Evolutionary conservation across 495 filamentous ascomycete species (phyloP).

Genomic region (Penicillium roqueforti): DNA sequence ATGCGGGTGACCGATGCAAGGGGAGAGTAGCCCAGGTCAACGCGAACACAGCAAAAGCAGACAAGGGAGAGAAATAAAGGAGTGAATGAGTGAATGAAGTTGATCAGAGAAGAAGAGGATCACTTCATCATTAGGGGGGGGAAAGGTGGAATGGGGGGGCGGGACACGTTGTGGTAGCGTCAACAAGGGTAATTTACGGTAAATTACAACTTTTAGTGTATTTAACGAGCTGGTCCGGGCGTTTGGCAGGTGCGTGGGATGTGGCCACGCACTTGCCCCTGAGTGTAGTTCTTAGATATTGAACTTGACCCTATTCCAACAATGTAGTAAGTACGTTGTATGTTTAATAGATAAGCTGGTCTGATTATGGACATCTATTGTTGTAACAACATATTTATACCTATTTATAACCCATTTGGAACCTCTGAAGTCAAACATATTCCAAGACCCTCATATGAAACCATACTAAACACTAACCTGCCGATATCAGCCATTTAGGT

Average conservation of each 20-base stretch:
- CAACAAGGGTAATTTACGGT: constrained; percentile 22
- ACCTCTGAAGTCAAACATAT: not conserved
- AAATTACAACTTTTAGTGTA: constrained; percentile 5
- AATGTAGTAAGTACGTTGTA: not conserved
- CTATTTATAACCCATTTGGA: not conserved
- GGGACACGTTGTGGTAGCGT: constrained; percentile 20
- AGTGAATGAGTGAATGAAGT: constrained; percentile 28
- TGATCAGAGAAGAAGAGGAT: constrained; percentile 17
- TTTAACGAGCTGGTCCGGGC: not conserved
- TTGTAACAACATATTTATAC: no score
- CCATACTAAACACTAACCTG: not conserved
- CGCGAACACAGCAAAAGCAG: constrained; percentile 32
- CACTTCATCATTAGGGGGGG: constrained; percentile 13
- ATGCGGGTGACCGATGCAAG: constrained; percentile 40
- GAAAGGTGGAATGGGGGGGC: constrained; percentile 21
- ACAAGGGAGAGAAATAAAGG: constrained; percentile 18
- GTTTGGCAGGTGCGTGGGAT: not conserved
- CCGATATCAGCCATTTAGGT: not conserved
- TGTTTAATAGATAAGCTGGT: not conserved
- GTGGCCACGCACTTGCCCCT: constrained; percentile 5
- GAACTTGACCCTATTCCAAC: not conserved
- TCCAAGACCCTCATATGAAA: not conserved
- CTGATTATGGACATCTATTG: not conserved
- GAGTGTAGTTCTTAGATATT: not conserved
- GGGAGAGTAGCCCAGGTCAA: constrained; percentile 33